Conservation (phyloP, 2,329 filamentous ascomycete species). For the Nothophaeocryptopus gaeumannii region DNA sequence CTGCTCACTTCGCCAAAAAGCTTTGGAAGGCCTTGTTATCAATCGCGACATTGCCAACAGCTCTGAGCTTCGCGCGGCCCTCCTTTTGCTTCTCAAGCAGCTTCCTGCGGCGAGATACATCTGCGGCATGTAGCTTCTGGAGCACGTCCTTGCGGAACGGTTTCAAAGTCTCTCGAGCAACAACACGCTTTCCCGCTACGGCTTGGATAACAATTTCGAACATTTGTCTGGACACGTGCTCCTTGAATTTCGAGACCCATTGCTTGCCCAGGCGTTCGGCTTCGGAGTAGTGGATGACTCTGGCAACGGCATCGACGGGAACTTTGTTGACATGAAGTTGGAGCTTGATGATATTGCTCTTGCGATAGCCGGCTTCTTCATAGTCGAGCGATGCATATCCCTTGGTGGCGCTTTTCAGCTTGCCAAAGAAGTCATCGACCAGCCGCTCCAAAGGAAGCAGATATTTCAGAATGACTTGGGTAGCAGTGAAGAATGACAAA, state of each 20-base stretch:
- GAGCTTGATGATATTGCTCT: constrained; percentile 78
- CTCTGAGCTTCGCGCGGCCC: constrained; percentile 79
- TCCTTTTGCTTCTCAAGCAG: constrained; percentile 96
- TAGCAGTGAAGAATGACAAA: constrained; percentile 85
- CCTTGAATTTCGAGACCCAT: constrained; percentile 95
- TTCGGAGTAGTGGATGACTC: constrained; percentile 81
- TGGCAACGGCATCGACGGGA: constrained; percentile 90
- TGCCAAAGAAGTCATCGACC: constrained; percentile 96
- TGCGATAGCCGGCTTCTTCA: constrained; percentile 86
- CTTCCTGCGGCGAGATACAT: constrained; percentile 78
- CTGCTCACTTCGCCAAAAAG: constrained; percentile 72
- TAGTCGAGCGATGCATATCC: constrained; percentile 96
- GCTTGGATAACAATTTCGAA: constrained; percentile 97
- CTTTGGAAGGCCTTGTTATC: constrained; percentile 93
- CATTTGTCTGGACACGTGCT: constrained; percentile 94
- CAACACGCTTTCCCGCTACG: constrained; percentile 73
- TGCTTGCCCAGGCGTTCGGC: constrained; percentile 73
- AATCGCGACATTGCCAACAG: constrained; percentile 87
- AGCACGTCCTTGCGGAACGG: constrained; percentile 94
- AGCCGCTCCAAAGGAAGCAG: constrained; percentile 82
- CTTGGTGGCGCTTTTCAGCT: constrained; percentile 88
- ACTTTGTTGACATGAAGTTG: constrained; percentile 91
- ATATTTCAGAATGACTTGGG: constrained; percentile 93
- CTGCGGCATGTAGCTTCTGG: constrained; percentile 86
- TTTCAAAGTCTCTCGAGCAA: constrained; percentile 92